Evolutionary conservation across 208 protist genomes (phyloP).

Genomic region (Leishmania guyanensis): DNA sequence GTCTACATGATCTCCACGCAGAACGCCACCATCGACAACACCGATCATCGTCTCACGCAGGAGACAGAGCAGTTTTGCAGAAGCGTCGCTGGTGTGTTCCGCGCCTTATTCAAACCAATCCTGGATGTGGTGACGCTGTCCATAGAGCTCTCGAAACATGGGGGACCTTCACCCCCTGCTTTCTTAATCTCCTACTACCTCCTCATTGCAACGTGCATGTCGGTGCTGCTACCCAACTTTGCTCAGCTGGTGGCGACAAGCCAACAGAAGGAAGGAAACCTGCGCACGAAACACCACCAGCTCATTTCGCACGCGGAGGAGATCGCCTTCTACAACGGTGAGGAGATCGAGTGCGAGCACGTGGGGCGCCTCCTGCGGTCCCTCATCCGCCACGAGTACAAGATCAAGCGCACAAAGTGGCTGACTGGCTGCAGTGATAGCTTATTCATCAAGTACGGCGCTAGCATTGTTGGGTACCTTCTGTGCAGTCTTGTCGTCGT

Average conservation of each 20-base stretch:
- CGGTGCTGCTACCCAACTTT: slow-evolving; percentile 72
- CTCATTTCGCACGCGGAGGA: slow-evolving; percentile 88
- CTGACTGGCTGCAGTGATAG: slow-evolving; percentile 56
- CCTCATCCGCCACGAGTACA: slow-evolving; percentile 63
- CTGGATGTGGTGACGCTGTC: slow-evolving; percentile 85
- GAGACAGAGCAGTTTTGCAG: slow-evolving; percentile 81
- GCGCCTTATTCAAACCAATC: slow-evolving; percentile 73
- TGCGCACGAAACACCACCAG: slow-evolving; percentile 80
- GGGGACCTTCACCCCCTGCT: slow-evolving; percentile 53
- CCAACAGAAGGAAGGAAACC: slow-evolving; percentile 81
- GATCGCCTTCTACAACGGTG: slow-evolving; percentile 91
- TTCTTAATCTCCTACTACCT: slow-evolving; percentile 81
- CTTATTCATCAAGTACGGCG: slow-evolving; percentile 80
- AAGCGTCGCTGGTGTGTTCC: slow-evolving; percentile 70
- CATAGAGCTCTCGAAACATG: slow-evolving; percentile 48
- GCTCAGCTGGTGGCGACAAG: slow-evolving; percentile 57
- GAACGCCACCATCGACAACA: slow-evolving; percentile 63
- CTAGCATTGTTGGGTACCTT: slow-evolving; percentile 68
- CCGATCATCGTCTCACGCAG: slow-evolving; percentile 76
- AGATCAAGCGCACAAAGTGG: slow-evolving; percentile 81
- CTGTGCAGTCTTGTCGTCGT: slow-evolving; percentile 68
- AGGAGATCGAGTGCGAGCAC: slow-evolving; percentile 77
- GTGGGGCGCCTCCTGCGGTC: slow-evolving; percentile 65
- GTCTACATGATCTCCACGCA: slow-evolving; percentile 63
- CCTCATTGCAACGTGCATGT: slow-evolving; percentile 60